These are phyloP conservation scores for Elongisporangium senticosum DNA, from an alignment of 352 stramenopile genomes.

Conservation along the genomic window DNA sequence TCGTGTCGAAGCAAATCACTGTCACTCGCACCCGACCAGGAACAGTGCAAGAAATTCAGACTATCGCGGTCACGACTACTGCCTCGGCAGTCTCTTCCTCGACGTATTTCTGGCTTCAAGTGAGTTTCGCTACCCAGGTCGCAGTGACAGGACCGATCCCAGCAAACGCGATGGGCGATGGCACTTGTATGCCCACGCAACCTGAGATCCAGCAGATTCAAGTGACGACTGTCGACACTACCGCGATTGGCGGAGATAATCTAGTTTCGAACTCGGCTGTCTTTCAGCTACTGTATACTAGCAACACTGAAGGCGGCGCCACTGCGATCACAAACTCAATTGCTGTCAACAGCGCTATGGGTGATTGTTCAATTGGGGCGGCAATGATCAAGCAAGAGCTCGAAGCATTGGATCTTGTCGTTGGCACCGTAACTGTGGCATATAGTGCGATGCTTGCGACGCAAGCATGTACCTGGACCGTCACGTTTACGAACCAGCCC, in stretches of 20 bases:
- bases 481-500: slow-evolving; percentile 87
- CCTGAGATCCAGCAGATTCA: slow-evolving; percentile 88
- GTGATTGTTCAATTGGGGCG: slow-evolving; percentile 77
- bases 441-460: slow-evolving; percentile 38
- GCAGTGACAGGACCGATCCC: slow-evolving; percentile 79
- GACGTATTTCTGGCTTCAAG: slow-evolving; percentile 41
- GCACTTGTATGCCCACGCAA: slow-evolving; percentile 53
- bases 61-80: slow-evolving; percentile 54
- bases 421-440: slow-evolving; percentile 44
- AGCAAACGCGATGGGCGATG: slow-evolving; percentile 58
- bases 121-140: slow-evolving; percentile 35
- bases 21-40: slow-evolving; percentile 37
- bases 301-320: slow-evolving; percentile 38
- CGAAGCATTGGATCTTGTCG: slow-evolving; percentile 29
- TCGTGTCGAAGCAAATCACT: slow-evolving; percentile 38
- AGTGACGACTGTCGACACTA: slow-evolving; percentile 90
- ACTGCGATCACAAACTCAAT: slow-evolving; percentile 75
- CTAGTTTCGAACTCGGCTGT: slow-evolving; percentile 80
- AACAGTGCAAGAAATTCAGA: slow-evolving; percentile 62
- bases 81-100: slow-evolving; percentile 19
- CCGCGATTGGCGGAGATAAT: slow-evolving; percentile 78
- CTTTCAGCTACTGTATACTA: slow-evolving; percentile 88
- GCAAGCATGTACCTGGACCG: slow-evolving; percentile 78
- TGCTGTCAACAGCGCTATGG: slow-evolving; percentile 63
- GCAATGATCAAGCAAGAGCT: slow-evolving; percentile 45